Percentiles rank a stretch among this genome's conserved stretches.
Evolutionary conservation across 2,329 filamentous ascomycete species (phyloP).

Genomic region (Cryphonectria carpinicola): DNA sequence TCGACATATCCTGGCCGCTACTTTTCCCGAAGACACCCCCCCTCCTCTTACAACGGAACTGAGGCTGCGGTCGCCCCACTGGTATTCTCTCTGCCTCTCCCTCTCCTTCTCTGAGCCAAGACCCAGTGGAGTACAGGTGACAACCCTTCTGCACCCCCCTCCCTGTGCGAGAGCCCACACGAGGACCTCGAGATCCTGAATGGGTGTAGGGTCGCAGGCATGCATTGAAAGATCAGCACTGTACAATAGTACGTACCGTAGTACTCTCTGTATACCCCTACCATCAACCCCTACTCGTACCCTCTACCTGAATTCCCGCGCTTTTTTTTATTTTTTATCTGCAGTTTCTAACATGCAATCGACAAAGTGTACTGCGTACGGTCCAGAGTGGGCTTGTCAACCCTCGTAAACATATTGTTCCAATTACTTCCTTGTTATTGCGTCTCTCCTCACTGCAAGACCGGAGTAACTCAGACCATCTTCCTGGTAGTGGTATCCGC

Average conservation of each 20-base stretch:
- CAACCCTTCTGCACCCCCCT: constrained; percentile 18
- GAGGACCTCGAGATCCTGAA: constrained; percentile 22
- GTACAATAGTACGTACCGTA: no score
- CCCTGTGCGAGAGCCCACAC: constrained; percentile 15
- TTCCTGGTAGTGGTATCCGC: constrained; percentile 28
- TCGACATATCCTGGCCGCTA: constrained; percentile 21
- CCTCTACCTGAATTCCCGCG: constrained; percentile 25
- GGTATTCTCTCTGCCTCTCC: background rate
- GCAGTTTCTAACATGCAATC: constrained; percentile 29
- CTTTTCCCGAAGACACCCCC: constrained; percentile 18
- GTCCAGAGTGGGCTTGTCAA: constrained; percentile 30
- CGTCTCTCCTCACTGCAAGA: constrained; percentile 30
- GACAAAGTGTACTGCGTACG: constrained; percentile 29
- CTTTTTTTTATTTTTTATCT: constrained; percentile 20
- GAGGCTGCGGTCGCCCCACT: constrained; percentile 22
- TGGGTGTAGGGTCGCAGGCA: constrained; percentile 14
- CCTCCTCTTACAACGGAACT: constrained; percentile 17
- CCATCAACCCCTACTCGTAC: constrained; percentile 27
- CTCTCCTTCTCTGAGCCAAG: constrained; percentile 17
- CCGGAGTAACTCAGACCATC: constrained; percentile 28
- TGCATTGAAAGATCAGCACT: constrained; percentile 22
- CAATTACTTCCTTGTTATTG: constrained; percentile 30
- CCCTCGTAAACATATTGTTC: constrained; percentile 30
- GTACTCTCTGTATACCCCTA: constrained; percentile 18
- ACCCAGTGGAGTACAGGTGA: constrained; percentile 24